These are phyloP conservation scores for Lasiosphaeria hispida DNA, from an alignment of 495 filamentous ascomycete genomes.

Conservation along the genomic window DNA sequence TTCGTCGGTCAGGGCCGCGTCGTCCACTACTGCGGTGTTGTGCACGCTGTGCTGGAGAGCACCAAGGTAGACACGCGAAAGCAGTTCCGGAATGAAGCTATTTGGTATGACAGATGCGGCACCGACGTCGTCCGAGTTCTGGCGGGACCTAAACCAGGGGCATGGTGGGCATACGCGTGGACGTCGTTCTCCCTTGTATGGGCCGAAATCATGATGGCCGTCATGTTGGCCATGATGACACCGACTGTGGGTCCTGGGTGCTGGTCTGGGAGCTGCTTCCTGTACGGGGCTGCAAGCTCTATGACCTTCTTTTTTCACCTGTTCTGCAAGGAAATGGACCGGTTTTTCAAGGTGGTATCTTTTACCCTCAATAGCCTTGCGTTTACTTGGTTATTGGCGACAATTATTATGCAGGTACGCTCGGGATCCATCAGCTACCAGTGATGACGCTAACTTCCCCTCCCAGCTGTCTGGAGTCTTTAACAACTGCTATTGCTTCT, in stretches of 20 bases:
- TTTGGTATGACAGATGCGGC: too few species aligned
- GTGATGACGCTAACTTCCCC: background rate
- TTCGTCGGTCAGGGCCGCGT: constrained; percentile 17
- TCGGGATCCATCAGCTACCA: too few species aligned
- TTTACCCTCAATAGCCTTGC: constrained; percentile 5
- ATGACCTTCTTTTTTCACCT: constrained; percentile 4
- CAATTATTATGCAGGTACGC: constrained; percentile 6
- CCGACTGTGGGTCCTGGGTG: constrained; percentile 13
- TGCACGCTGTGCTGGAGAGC: constrained; percentile 7
- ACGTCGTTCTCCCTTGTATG: background rate
- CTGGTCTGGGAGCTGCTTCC: constrained; percentile 1
- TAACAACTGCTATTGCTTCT: background rate
- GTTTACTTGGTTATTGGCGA: background rate
- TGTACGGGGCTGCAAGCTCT: background rate
- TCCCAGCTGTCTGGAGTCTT: background rate
- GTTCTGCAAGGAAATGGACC: background rate
- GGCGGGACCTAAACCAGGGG: too few species aligned
- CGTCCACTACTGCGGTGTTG: constrained; percentile 10
- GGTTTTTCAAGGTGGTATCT: background rate
- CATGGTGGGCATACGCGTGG: background rate
- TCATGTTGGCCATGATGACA: constrained; percentile 10
- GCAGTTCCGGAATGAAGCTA: too few species aligned
- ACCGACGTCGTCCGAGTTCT: too few species aligned
- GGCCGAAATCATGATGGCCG: constrained; percentile 10
- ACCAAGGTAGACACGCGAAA: too few species aligned